A percentile compares a stretch with the other conserved stretches of the same genome.
Evolutionary conservation across 768 basidiomycete genomes (phyloP).

Genomic region (Gymnopilus dilepis): DNA sequence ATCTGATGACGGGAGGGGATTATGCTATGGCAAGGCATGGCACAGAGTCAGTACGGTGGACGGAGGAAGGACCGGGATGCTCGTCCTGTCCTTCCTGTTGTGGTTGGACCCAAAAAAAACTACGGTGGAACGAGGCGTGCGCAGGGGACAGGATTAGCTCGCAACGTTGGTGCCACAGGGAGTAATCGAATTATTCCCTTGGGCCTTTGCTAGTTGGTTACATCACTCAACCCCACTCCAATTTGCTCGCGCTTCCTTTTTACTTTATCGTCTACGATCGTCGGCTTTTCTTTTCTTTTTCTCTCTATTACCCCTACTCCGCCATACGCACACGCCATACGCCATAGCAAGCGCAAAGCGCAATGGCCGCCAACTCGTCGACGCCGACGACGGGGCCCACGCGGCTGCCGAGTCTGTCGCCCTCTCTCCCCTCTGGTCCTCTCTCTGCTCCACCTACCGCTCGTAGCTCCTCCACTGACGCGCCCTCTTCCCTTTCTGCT

Average conservation of each 20-base stretch:
- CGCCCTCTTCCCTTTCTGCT: background rate
- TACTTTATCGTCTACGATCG: background rate
- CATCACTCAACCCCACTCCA: conserved; percentile 2
- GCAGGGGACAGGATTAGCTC: too few species aligned
- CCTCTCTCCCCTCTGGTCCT: conserved; percentile 10
- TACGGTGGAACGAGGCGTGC: background rate
- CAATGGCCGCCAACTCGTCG: background rate
- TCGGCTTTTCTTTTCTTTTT: background rate
- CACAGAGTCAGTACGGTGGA: too few species aligned
- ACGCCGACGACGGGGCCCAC: background rate
- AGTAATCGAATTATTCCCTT: too few species aligned
- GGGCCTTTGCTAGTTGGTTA: background rate
- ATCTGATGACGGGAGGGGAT: conserved; percentile 1
- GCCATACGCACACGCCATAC: too few species aligned
- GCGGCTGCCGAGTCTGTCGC: background rate
- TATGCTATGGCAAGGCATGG: background rate
- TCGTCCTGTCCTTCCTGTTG: too few species aligned
- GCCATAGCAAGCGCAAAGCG: too few species aligned
- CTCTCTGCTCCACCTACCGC: conserved; percentile 4
- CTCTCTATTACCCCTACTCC: background rate
- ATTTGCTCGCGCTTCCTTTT: background rate
- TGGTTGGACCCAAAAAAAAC: background rate
- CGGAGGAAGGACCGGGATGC: background rate
- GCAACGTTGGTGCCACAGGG: background rate
- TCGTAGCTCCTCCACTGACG: background rate